Conservation (phyloP, 306 rosid species). For the Trifolium pratense region DNA sequence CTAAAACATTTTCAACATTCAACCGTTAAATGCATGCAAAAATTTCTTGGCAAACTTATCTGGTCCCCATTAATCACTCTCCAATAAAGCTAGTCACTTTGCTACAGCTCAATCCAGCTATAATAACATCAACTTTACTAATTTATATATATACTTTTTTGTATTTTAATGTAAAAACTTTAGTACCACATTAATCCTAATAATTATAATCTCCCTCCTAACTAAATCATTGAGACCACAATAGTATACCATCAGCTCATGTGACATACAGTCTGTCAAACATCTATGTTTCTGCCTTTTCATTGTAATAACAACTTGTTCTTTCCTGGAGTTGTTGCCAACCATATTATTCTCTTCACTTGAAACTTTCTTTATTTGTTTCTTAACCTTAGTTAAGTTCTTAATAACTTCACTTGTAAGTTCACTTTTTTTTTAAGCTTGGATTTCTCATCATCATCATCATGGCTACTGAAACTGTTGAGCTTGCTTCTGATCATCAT, state of each 20-base stretch:
- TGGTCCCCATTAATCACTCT: slow-evolving; percentile 51
- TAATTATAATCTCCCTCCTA: slow-evolving; percentile 43
- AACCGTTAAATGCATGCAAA: slow-evolving; percentile 50
- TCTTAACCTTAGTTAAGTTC: slow-evolving; percentile 30
- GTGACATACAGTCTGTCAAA: slow-evolving; percentile 69
- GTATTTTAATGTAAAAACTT: slow-evolving; percentile 44
- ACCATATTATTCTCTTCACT: slow-evolving; percentile 58
- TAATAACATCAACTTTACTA: slow-evolving; percentile 46
- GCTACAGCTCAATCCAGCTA: slow-evolving; percentile 50
- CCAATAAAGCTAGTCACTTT: slow-evolving; percentile 58
- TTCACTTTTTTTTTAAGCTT: slow-evolving; percentile 11
- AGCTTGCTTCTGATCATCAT: slow-evolving; percentile 47
- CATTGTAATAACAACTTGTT: slow-evolving; percentile 23
- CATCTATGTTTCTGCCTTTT: slow-evolving; percentile 53
- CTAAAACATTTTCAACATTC: slow-evolving; percentile 32
- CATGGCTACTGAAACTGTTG: slow-evolving; percentile 62
- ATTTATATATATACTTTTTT: slow-evolving; percentile 10
- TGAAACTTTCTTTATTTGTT: slow-evolving; percentile 28
- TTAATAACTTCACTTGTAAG: slow-evolving; percentile 29
- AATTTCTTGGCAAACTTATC: slow-evolving; percentile 36
- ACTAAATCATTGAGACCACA: slow-evolving; percentile 66
- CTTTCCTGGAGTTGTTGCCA: slow-evolving; percentile 63
- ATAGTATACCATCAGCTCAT: slow-evolving; percentile 60
- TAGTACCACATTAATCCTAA: slow-evolving; percentile 50
- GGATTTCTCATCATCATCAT: slow-evolving; percentile 9